These are phyloP conservation scores for Claviceps pazoutovae DNA, from an alignment of 2,329 filamentous ascomycete genomes.

Conservation along the genomic window DNA sequence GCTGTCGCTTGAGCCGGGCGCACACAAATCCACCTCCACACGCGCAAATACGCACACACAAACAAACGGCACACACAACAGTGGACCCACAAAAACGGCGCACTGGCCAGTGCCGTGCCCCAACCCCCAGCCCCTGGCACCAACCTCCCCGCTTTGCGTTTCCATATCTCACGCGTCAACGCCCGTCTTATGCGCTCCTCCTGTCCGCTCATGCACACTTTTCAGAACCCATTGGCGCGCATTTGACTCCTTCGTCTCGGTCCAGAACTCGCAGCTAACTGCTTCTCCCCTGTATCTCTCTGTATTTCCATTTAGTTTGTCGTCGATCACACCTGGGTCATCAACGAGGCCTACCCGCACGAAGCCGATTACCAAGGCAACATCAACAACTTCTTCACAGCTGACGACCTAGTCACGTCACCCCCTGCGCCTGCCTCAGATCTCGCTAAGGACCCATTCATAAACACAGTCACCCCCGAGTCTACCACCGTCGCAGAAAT, in stretches of 20 bases:
- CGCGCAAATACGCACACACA: neutral
- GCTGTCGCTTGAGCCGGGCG: neutral
- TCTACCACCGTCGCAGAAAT: constrained; percentile 55
- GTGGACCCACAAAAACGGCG: constrained; percentile 3
- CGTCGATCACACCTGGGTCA: constrained; percentile 82
- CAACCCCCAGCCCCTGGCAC: neutral
- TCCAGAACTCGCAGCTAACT: constrained; percentile 7
- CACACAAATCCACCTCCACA: neutral
- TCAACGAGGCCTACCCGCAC: constrained; percentile 65
- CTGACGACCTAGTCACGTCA: constrained; percentile 48
- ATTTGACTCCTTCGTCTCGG: constrained; percentile 1
- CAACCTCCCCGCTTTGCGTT: constrained; percentile 10
- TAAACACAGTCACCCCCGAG: constrained; percentile 55
- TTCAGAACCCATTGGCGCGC: constrained; percentile 5
- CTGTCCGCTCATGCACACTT: constrained; percentile 7
- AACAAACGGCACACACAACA: neutral
- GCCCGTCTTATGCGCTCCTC: constrained; percentile 6
- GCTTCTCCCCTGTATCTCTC: constrained; percentile 4
- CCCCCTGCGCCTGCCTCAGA: neutral
- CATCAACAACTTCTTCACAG: constrained; percentile 81
- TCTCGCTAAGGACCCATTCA: constrained; percentile 31
- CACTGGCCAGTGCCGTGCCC: constrained; percentile 1
- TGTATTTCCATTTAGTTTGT: constrained; percentile 56
- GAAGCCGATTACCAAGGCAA: constrained; percentile 75
- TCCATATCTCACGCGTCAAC: constrained; percentile 12